Percentiles rank a stretch among this genome's conserved stretches.
phyloP scores from a whole-genome alignment of 257 asterid genomes.

The Petunia axillaris region DNA sequence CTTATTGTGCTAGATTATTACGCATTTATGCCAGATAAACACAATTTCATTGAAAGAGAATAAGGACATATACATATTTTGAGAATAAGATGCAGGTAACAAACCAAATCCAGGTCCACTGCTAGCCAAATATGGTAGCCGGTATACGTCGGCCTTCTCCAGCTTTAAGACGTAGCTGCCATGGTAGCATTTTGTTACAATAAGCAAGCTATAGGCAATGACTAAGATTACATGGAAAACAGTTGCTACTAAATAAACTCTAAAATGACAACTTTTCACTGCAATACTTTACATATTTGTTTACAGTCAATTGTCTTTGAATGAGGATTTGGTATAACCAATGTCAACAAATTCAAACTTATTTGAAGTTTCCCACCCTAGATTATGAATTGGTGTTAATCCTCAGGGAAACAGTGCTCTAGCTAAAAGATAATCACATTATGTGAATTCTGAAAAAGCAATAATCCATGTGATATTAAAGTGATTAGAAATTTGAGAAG shows the following conservation, averaged over 20 bases:
- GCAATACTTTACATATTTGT: neutral
- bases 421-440: conserved; percentile 8
- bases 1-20: conserved; percentile 5
- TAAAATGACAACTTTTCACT: neutral
- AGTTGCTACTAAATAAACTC: neutral
- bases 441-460: neutral
- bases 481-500: neutral
- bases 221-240: neutral
- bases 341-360: conserved; percentile 9
- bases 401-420: neutral
- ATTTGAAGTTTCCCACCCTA: neutral
- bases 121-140: conserved; percentile 90
- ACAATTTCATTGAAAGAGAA: conserved; percentile 5
- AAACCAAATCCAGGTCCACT: conserved; percentile 97
- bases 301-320: neutral
- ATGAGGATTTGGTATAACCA: conserved; percentile 1
- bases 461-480: conserved; percentile 16
- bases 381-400: neutral
- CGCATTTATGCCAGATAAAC: neutral
- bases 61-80: neutral
- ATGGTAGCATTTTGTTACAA: conserved; percentile 29
- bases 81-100: conserved; percentile 15
- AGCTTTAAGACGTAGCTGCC: conserved; percentile 89
- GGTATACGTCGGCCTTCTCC: conserved; percentile 97
- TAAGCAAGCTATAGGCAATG: conserved; percentile 29